These are phyloP conservation scores for Pouteria campechiana DNA, from an alignment of 179 eudicot genomes.

Conservation along the genomic window DNA sequence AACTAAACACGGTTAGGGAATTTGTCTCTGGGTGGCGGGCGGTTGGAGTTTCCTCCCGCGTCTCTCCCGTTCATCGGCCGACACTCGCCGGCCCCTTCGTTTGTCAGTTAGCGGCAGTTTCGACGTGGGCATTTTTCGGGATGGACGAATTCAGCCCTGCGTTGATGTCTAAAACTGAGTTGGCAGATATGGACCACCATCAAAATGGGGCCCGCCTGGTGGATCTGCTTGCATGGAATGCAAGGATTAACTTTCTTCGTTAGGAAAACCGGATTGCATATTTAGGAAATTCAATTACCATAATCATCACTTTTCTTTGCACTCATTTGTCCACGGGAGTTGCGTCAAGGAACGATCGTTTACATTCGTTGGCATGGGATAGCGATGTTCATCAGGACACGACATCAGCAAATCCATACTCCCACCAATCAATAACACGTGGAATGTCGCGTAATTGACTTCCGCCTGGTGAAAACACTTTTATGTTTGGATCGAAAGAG, in stretches of 20 bases:
- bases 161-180: not conserved
- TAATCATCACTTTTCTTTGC: not conserved
- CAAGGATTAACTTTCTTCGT: not conserved
- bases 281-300: not conserved
- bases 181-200: no score
- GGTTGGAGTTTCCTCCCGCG: slow-evolving; percentile 7
- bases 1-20: not conserved
- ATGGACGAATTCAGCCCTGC: slow-evolving; percentile 15
- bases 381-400: no score
- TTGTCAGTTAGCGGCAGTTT: slow-evolving; percentile 45
- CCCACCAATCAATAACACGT: no score
- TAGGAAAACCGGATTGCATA: not conserved
- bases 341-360: not conserved
- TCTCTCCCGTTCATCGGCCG: slow-evolving; percentile 41
- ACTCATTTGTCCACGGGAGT: not conserved
- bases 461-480: no score
- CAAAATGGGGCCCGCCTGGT: no score
- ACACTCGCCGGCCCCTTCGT: slow-evolving; percentile 65
- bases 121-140: slow-evolving; percentile 5
- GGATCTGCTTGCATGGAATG: no score
- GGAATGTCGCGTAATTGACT: no score
- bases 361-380: no score
- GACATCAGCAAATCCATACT: no score
- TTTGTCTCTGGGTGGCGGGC: not conserved
- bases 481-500: no score